Evolutionary conservation across 345 rosid genomes (phyloP).

Genomic region (Rhodomyrtus tomentosa): DNA sequence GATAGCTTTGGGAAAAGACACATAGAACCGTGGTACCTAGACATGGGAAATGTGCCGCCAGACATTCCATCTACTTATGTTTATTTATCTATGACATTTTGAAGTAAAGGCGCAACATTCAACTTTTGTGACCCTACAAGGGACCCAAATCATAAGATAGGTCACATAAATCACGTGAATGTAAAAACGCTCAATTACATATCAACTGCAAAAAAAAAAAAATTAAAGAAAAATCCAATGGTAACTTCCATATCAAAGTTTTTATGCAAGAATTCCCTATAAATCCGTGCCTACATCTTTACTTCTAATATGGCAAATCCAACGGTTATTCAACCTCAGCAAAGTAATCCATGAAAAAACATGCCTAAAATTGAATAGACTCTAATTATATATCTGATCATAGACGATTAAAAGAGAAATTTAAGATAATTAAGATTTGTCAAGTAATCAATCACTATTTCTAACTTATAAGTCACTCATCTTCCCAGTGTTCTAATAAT

Average conservation of each 20-base stretch:
- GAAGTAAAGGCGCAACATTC: too few relatives aligned
- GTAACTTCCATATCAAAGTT: accelerated
- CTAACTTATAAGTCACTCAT: background rate
- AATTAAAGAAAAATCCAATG: background rate
- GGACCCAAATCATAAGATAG: background rate
- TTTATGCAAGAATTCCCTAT: background rate
- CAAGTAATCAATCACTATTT: background rate
- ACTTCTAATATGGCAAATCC: background rate
- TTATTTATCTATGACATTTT: background rate
- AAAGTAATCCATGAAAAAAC: background rate
- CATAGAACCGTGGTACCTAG: accelerated
- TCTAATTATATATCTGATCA: background rate
- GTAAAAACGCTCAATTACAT: background rate
- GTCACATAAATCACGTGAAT: background rate
- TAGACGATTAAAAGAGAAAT: background rate
- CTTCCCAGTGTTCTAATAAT: background rate
- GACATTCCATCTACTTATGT: background rate
- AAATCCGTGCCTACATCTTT: background rate
- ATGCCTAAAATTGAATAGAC: background rate
- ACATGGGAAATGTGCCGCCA: too few relatives aligned
- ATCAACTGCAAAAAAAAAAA: background rate
- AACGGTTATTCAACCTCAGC: background rate
- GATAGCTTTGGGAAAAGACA: background rate
- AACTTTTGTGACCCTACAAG: background rate
- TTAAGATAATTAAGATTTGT: too few relatives aligned